phyloP scores from a whole-genome alignment of 1,284 basidiomycete genomes.

The Moesziomyces sp. region DNA sequence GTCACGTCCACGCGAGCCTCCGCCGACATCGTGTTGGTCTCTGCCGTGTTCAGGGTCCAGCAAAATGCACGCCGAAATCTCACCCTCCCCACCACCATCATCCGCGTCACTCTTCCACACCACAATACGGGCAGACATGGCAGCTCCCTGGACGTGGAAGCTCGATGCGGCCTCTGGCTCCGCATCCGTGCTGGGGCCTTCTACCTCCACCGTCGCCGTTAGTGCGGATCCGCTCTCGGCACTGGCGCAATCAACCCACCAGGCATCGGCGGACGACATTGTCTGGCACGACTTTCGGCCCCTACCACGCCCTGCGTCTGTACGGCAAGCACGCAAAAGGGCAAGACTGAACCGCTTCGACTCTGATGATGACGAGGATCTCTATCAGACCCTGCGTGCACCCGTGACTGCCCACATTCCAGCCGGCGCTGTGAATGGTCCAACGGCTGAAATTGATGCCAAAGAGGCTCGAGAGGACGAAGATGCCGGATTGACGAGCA shows the following conservation, averaged over 20 bases:
- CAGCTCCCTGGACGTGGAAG: slow-evolving; percentile 27
- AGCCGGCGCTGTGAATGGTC: neutral
- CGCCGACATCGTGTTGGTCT: slow-evolving; percentile 12
- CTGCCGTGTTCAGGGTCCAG: slow-evolving; percentile 13
- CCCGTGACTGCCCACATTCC: neutral
- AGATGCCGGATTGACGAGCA: neutral
- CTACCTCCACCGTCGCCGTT: slow-evolving; percentile 5
- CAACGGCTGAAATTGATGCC: neutral
- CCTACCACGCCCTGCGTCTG: no score
- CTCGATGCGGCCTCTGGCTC: slow-evolving; percentile 17
- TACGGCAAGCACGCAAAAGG: slow-evolving; percentile 5
- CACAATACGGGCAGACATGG: neutral
- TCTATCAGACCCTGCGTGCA: neutral
- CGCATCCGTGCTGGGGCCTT: slow-evolving; percentile 16
- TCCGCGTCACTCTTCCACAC: neutral
- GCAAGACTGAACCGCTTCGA: slow-evolving; percentile 24
- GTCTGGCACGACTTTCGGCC: slow-evolving; percentile 30
- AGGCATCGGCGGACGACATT: slow-evolving; percentile 11
- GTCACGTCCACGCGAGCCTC: slow-evolving; percentile 9
- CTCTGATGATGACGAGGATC: neutral
- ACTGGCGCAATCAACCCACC: slow-evolving; percentile 4
- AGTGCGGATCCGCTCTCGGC: slow-evolving; percentile 21
- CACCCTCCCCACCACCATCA: neutral
- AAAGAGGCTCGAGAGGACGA: neutral
- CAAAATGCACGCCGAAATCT: neutral